These are phyloP conservation scores for Firmiana major DNA, from an alignment of 345 rosid species.

Conservation along the genomic window DNA sequence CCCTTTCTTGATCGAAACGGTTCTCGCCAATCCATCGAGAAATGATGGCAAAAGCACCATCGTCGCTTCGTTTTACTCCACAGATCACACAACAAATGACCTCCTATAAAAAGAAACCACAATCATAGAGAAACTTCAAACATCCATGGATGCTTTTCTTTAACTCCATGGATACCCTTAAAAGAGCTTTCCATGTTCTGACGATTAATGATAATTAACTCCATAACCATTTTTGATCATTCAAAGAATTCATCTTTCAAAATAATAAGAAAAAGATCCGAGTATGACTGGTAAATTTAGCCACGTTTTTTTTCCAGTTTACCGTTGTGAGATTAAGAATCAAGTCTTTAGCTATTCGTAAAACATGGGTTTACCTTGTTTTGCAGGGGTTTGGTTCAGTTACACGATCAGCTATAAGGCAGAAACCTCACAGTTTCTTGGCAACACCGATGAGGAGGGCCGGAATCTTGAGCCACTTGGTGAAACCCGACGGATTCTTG, in stretches of 20 bases:
- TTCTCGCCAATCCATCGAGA: conserved; percentile 60
- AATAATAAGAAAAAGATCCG: too few species aligned
- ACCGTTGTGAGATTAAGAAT: too few species aligned
- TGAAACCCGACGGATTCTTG: background rate
- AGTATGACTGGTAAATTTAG: too few species aligned
- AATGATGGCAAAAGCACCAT: conserved; percentile 64
- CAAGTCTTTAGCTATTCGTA: background rate
- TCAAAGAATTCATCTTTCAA: too few species aligned
- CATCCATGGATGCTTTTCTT: too few species aligned
- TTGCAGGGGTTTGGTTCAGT: background rate
- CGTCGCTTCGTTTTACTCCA: conserved; percentile 16
- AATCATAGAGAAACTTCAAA: too few species aligned
- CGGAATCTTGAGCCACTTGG: conserved; percentile 13
- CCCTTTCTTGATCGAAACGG: conserved; percentile 55
- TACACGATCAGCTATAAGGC: conserved; percentile 1
- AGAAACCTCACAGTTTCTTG: background rate
- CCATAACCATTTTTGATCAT: too few species aligned
- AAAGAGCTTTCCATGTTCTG: too few species aligned
- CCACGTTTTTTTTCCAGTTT: too few species aligned
- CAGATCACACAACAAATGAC: background rate
- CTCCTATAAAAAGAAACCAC: background rate
- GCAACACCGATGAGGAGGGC: conserved; percentile 1
- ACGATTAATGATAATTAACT: too few species aligned
- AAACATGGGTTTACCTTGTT: background rate
- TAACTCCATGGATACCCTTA: too few species aligned